These are phyloP conservation scores for Sugiyamaella grinbergsii DNA, from an alignment of 1,139 yeast genomes.

Conservation along the genomic window DNA sequence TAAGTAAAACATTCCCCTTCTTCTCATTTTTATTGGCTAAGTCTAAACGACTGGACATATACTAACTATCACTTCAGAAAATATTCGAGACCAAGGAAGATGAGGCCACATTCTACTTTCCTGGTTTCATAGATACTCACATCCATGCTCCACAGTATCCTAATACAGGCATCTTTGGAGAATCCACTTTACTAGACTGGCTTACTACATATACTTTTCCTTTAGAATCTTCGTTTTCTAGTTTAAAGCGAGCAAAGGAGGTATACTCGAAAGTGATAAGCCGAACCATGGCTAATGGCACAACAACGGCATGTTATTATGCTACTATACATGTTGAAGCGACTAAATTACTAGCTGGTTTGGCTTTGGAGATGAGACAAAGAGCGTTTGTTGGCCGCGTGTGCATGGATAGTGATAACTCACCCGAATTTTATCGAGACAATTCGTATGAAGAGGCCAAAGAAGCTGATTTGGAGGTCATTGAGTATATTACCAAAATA, in stretches of 20 bases:
- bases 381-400: slow-evolving; percentile 91
- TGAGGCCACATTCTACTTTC: slow-evolving; percentile 62
- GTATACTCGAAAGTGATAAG: slow-evolving; percentile 67
- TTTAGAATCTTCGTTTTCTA: slow-evolving; percentile 62
- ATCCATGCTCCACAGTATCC: slow-evolving; percentile 97
- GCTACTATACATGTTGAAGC: slow-evolving; percentile 83
- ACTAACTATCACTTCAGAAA: slow-evolving; percentile 29
- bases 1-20: slow-evolving; percentile 5
- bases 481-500: slow-evolving; percentile 54
- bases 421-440: slow-evolving; percentile 71
- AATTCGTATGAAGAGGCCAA: slow-evolving; percentile 57
- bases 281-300: slow-evolving; percentile 74
- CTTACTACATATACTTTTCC: slow-evolving; percentile 85
- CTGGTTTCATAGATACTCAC: slow-evolving; percentile 94
- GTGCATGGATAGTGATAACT: slow-evolving; percentile 73
- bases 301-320: slow-evolving; percentile 89
- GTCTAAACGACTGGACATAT: too few relatives aligned
- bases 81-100: slow-evolving; percentile 26
- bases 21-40: too few relatives aligned
- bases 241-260: slow-evolving; percentile 54
- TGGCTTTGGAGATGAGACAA: slow-evolving; percentile 69
- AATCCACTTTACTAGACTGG: slow-evolving; percentile 86
- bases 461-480: slow-evolving; percentile 57
- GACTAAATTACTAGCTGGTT: slow-evolving; percentile 72
- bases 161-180: slow-evolving; percentile 88